Evolutionary conservation across 2,329 filamentous ascomycete species (phyloP), one percentile per base, ranked within the genome.

Genomic region (Rhynchosporium agropyri): DNA sequence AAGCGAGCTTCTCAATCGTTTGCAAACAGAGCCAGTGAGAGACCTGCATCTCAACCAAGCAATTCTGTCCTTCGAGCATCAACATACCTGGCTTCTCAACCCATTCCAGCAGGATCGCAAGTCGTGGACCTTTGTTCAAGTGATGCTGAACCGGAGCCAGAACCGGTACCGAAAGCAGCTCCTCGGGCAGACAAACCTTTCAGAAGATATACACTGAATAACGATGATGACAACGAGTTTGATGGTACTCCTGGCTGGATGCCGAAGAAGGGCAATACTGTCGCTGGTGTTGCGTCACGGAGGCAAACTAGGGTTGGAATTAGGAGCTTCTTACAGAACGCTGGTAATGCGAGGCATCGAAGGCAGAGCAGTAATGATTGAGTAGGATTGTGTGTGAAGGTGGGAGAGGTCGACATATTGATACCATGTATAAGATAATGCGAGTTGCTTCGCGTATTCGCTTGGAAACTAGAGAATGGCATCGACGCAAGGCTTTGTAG

Each of bases 111-210:
- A 2, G 76, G 76, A 5, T 75, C 75, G 0, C 77, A 78, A 54
- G 70, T 79, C 4, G 58, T 78, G 3, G 76, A 78, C 56, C 66
- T 79, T 28, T n/a, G 67, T 20, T 69, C 66, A 7, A 72, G 68
- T 33, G 69, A 72, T 60, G 31, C 51, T 28, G 70, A 72, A 8
- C 50, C 58, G 4, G 58, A 58, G 10, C 40, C 20, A 40, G 46
- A 7, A 50, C 48, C 48, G 9, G 26, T 8, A 28, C 43, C 33
- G 5, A 36, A 36, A 10, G 6, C 5, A 38, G 31, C 10, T 28
- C 20, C 46, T 28, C 43, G 13, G 5, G n/a, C 9, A 26, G 9
- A 46, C 12, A 62, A 58, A 29, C n/a, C 28, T 43, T 60, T 60
- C n/a, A 56, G 45, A 31, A 45, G 38, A n/a, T 49, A 62, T 15